Percentiles rank a stretch among this genome's conserved stretches.
Evolutionary conservation across 1,284 basidiomycete species (phyloP).

Genomic region (Lentinus polychrous): DNA sequence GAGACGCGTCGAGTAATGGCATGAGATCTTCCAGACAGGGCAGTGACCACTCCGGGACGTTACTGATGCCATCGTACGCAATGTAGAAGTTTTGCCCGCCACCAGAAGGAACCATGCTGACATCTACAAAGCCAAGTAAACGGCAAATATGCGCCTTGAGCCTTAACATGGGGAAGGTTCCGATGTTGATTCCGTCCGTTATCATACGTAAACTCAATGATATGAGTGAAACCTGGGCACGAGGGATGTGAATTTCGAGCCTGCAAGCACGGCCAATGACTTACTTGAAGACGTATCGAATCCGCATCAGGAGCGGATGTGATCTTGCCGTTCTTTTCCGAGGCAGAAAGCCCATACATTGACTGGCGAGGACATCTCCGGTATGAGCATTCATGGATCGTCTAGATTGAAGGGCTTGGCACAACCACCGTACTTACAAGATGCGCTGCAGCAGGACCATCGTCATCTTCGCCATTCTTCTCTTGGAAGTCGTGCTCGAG

Average conservation of each 20-base stretch:
- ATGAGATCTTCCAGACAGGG: constrained; percentile 55
- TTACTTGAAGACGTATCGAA: constrained; percentile 39
- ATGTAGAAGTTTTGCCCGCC: constrained; percentile 46
- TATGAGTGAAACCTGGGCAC: constrained; percentile 44
- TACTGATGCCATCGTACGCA: constrained; percentile 39
- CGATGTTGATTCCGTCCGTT: constrained; percentile 49
- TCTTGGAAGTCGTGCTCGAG: constrained; percentile 46
- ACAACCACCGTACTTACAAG: constrained; percentile 28
- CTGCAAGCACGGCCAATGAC: constrained; percentile 13
- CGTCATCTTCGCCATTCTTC: constrained; percentile 29
- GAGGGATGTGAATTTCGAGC: not conserved
- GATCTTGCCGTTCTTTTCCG: constrained; percentile 6
- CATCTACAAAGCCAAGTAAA: constrained; percentile 46
- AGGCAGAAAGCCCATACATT: constrained; percentile 38
- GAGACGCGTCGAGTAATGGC: constrained; percentile 50
- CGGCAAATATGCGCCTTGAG: constrained; percentile 56
- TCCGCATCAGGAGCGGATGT: constrained; percentile 35
- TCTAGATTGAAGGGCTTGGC: not conserved
- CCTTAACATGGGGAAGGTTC: constrained; percentile 44
- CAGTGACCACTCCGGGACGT: constrained; percentile 36
- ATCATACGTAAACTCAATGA: constrained; percentile 58
- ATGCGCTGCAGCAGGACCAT: constrained; percentile 36
- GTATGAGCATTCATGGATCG: not conserved
- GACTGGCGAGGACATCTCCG: constrained; percentile 34
- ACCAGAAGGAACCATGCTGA: constrained; percentile 36